phyloP scores from a whole-genome alignment of 192 early-diverging fungal genomes.

The Backusella macrospora region DNA sequence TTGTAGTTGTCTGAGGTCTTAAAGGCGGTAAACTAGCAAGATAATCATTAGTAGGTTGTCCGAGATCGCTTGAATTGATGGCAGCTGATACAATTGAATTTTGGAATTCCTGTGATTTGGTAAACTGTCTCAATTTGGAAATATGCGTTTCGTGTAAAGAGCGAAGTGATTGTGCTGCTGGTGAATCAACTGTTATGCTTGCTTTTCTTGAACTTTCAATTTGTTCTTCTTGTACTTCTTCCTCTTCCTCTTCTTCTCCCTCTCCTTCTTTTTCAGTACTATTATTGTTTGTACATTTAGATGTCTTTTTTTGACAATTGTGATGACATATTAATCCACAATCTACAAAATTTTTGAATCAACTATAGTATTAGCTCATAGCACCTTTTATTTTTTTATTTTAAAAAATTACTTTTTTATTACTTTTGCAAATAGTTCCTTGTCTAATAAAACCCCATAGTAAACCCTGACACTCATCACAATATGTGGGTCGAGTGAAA shows the following conservation, averaged over 20 bases:
- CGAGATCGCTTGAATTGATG: neutral
- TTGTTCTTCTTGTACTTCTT: neutral
- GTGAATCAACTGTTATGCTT: neutral
- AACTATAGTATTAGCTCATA: too few species aligned
- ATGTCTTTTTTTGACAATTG: neutral
- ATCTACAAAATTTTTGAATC: neutral
- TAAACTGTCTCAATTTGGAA: neutral
- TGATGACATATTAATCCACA: slow-evolving; percentile 11
- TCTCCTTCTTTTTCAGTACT: neutral
- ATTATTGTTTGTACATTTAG: neutral
- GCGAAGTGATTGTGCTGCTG: neutral
- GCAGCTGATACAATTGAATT: slow-evolving; percentile 13
- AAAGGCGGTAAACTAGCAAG: slow-evolving; percentile 39
- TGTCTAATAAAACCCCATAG: slow-evolving; percentile 76
- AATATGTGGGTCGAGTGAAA: slow-evolving; percentile 66
- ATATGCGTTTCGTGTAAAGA: neutral
- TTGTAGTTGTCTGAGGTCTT: slow-evolving; percentile 65
- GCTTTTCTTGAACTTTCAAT: neutral
- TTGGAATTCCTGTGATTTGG: neutral
- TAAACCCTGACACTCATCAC: slow-evolving; percentile 66
- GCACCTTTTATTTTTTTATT: neutral
- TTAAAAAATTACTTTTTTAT: neutral
- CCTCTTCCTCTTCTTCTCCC: neutral
- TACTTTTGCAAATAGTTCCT: slow-evolving; percentile 63
- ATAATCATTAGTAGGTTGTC: slow-evolving; percentile 48